These are phyloP conservation scores for Fusarium subtropicale DNA, from an alignment of 2,329 filamentous ascomycete species.

Conservation along the genomic window DNA sequence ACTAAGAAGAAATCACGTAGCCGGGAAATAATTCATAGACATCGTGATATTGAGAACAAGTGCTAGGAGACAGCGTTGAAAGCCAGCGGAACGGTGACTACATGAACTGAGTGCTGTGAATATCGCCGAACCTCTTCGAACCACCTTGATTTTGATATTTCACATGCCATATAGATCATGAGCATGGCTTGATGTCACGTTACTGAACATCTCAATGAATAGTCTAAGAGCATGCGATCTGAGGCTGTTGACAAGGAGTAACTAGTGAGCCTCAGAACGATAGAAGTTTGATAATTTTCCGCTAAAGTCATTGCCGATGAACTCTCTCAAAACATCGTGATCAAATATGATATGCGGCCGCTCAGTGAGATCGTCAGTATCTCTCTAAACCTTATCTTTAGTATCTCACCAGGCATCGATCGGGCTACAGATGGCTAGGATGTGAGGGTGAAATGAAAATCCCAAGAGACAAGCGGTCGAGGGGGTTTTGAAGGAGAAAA, in stretches of 20 bases:
- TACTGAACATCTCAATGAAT: no score
- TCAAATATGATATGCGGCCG: background rate
- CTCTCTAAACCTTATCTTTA: background rate
- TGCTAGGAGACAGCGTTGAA: background rate
- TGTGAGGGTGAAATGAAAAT: background rate
- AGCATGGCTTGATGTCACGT: background rate
- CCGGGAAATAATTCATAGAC: background rate
- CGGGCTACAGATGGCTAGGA: background rate
- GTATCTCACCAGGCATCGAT: background rate
- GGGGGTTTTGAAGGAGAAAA: background rate
- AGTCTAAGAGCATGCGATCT: background rate
- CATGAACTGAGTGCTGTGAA: background rate
- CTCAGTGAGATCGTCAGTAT: background rate
- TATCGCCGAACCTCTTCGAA: background rate
- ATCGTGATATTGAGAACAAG: background rate
- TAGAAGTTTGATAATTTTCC: background rate
- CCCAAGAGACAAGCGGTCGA: background rate
- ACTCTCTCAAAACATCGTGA: background rate
- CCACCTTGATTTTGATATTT: background rate
- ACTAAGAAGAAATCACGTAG: rapidly evolving
- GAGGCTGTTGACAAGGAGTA: background rate
- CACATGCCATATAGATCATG: background rate
- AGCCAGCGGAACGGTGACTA: background rate
- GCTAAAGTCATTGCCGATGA: background rate
- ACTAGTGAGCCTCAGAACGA: background rate